These are phyloP conservation scores for Puccinia horiana DNA, from an alignment of 1,284 basidiomycete genomes.

Conservation along the genomic window DNA sequence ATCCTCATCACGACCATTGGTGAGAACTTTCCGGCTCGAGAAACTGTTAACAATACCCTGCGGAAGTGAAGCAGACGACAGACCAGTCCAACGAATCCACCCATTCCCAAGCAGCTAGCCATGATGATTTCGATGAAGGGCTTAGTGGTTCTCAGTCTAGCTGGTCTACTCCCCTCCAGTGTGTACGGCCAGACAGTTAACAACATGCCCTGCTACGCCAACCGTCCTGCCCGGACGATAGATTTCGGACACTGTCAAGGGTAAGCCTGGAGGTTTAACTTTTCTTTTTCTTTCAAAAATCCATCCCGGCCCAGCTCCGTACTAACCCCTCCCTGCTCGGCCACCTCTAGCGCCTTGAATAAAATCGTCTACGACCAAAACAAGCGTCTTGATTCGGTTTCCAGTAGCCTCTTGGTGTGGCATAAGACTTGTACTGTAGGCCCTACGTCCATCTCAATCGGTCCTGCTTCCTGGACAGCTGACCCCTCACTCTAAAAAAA, in stretches of 20 bases:
- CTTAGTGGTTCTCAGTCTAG: background rate
- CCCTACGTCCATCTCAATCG: background rate
- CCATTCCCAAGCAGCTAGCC: no score
- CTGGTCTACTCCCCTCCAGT: background rate
- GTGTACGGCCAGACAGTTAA: background rate
- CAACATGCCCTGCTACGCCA: background rate
- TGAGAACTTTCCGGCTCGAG: no score
- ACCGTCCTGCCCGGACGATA: background rate
- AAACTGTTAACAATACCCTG: background rate
- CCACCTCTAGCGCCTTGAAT: background rate
- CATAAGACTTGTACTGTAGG: background rate
- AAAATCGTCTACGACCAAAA: background rate
- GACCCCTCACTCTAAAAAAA: background rate
- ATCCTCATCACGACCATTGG: no score
- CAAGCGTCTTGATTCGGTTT: background rate
- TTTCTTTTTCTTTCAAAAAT: background rate
- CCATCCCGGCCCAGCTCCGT: no score
- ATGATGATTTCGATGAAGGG: background rate
- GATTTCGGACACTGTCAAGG: slow-evolving; percentile 2
- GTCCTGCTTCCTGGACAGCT: background rate
- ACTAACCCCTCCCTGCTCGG: background rate
- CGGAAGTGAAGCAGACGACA: background rate
- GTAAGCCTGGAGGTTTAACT: background rate
- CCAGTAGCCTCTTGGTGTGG: background rate
- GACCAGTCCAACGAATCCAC: background rate